phyloP scores from a whole-genome alignment of 345 rosid species.

The Physaria fendleri region DNA sequence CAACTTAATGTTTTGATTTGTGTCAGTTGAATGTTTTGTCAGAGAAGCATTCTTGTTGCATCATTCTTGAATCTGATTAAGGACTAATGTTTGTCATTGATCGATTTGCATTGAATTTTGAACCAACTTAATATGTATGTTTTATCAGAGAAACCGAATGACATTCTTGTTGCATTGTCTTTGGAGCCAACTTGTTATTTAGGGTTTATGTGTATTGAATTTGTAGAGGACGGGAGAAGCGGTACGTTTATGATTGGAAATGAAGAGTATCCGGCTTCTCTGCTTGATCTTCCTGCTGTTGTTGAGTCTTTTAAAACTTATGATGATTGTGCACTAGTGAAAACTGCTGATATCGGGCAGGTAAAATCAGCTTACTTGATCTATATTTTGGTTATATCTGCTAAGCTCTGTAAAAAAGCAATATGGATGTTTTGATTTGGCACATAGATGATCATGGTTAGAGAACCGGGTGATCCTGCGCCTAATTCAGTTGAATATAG shows the following conservation, averaged over 20 bases:
- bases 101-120: neutral
- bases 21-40: neutral
- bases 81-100: neutral
- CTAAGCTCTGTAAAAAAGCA: neutral
- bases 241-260: slow-evolving; percentile 72
- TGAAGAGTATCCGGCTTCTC: slow-evolving; percentile 69
- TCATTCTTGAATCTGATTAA: neutral
- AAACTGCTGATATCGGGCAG: slow-evolving; percentile 94
- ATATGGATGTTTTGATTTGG: neutral
- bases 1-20: neutral
- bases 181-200: neutral
- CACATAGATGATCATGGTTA: slow-evolving; percentile 87
- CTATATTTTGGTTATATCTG: neutral
- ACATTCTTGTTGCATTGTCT: neutral
- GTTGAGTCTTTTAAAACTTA: slow-evolving; percentile 93
- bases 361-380: slow-evolving; percentile 27
- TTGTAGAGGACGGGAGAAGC: slow-evolving; percentile 83
- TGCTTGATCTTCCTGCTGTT: slow-evolving; percentile 83
- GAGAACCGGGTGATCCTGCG: slow-evolving; percentile 71
- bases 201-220: neutral
- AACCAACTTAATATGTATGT: neutral
- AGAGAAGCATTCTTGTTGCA: neutral
- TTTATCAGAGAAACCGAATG: neutral
- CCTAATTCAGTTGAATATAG: slow-evolving; percentile 77
- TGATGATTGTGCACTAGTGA: slow-evolving; percentile 80